phyloP scores from a whole-genome alignment of 768 basidiomycete genomes.

The Harrya chromipes region DNA sequence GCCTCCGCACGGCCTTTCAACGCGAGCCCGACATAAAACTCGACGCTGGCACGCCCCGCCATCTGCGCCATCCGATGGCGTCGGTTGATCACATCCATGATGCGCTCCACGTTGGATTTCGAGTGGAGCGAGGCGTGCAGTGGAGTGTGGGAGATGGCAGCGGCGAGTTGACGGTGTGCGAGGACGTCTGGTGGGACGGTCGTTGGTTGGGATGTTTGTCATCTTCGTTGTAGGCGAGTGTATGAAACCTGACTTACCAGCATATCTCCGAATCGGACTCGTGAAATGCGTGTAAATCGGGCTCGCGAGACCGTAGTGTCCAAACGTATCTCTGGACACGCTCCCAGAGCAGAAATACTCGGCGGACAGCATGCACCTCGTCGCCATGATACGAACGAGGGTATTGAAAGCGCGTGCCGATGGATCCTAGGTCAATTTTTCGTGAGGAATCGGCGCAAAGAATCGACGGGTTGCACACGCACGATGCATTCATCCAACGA shows the following conservation, averaged over 20 bases:
- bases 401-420: conserved; percentile 91
- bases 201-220: too few species aligned
- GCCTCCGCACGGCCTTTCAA: conserved; percentile 61
- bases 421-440: conserved; percentile 54
- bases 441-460: background rate
- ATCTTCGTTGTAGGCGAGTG: too few species aligned
- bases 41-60: conserved; percentile 94
- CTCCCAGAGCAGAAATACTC: conserved; percentile 98
- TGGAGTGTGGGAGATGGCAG: conserved; percentile 79
- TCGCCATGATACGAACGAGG: conserved; percentile 98
- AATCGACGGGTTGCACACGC: conserved; percentile 27
- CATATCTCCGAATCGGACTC: conserved; percentile 94
- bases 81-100: conserved; percentile 83
- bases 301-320: conserved; percentile 96
- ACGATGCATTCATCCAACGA: conserved; percentile 89
- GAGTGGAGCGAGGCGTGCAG: conserved; percentile 88
- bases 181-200: conserved; percentile 68
- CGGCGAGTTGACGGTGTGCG: conserved; percentile 88
- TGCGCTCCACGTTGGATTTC: conserved; percentile 81
- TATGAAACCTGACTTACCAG: conserved; percentile 72
- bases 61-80: conserved; percentile 97
- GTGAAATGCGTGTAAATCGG: conserved; percentile 99
- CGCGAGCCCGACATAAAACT: conserved; percentile 95
- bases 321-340: conserved; percentile 87
- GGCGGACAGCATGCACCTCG: conserved; percentile 95